Conservation (phyloP, 2,329 filamentous ascomycete genomes). For the Hirsutella thompsonii region DNA sequence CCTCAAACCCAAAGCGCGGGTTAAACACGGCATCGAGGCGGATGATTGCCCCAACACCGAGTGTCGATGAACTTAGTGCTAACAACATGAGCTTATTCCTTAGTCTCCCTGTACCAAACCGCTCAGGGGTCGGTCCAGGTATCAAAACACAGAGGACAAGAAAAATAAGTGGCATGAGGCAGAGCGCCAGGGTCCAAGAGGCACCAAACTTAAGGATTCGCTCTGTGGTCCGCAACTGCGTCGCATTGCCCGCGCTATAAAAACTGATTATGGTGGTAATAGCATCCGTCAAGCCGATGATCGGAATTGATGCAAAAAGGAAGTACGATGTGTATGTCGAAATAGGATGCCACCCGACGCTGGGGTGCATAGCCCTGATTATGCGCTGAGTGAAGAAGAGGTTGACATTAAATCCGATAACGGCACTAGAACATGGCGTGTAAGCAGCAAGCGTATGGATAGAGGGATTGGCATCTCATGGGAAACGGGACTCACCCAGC, state of each 20-base stretch:
- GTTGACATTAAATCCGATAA: slow-evolving; percentile 22
- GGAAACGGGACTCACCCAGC: slow-evolving; percentile 14
- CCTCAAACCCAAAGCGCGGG: slow-evolving; percentile 5
- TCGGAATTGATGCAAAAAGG: slow-evolving; percentile 14
- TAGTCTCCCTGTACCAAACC: slow-evolving; percentile 18
- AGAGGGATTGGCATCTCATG: no score
- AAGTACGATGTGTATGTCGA: slow-evolving; percentile 12
- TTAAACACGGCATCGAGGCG: slow-evolving; percentile 12
- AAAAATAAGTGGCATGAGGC: slow-evolving; percentile 9
- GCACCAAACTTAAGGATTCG: slow-evolving; percentile 8
- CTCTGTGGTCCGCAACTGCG: slow-evolving; percentile 1
- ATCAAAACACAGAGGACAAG: slow-evolving; percentile 12
- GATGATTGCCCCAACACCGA: slow-evolving; percentile 10
- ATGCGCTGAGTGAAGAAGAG: slow-evolving; percentile 25
- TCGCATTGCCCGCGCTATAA: slow-evolving; percentile 1
- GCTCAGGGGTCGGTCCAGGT: slow-evolving; percentile 15
- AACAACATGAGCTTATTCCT: slow-evolving; percentile 16
- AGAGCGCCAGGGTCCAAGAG: slow-evolving; percentile 11
- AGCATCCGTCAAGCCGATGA: slow-evolving; percentile 18
- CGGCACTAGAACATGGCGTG: slow-evolving; percentile 10
- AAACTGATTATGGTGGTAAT: slow-evolving; percentile 14
- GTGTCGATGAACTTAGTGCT: slow-evolving; percentile 6
- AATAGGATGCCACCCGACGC: slow-evolving; percentile 18
- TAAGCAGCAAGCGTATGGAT: background rate
- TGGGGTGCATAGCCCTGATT: slow-evolving; percentile 22